Base-by-base conservation (phyloP, 2,329 filamentous ascomycete species). In the Blastomyces parvus region DNA sequence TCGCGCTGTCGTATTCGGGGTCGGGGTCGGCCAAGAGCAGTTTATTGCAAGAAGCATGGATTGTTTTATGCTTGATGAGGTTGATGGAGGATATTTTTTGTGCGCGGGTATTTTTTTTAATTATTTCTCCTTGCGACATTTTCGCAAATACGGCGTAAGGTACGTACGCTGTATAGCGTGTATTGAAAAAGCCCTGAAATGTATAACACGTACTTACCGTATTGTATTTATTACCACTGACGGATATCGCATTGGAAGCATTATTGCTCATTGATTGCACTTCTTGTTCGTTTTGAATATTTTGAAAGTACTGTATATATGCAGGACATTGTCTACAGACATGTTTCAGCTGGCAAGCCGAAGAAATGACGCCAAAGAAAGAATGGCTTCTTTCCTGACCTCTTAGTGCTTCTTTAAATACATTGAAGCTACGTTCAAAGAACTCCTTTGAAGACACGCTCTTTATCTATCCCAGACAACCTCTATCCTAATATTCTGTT, bases 111-210 rank as follows among this genome's bases (percentile, higher is more conserved):
- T 19, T 42, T 36, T 36, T 36, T 33, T 33, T 6, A 7, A 17
- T 42, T 44, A 14, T 17, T 44, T 52, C 13, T 19, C 22, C 38
- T 36, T 38, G 19, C 9, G 19, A 2, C 17, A 36, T 59, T 33
- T 48, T 59, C 58, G 57, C 57, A 59, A 59, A 13, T 46, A 48
- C 40, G 2, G 22, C 22, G 30, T 50, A 59, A 13, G 25, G 58
- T 50, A 48, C 44, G 42, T 46, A 33, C 17, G 1, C 17, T 44
- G 19, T 44, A 17, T 44, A 44, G 36, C 13, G 13, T 46, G 40
- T 59, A 59, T 46, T 7, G 25, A 48, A 27, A 17, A 52, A 19
- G 25, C 30, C 2, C 3, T 1, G 58, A 33, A n/a, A 42, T 46
- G 14, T 46, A 22, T 25, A 33, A 50, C 42, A 36, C 4, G 19